These are phyloP conservation scores for Amylostereum areolatum DNA, from an alignment of 1,284 basidiomycete genomes.

Conservation along the genomic window DNA sequence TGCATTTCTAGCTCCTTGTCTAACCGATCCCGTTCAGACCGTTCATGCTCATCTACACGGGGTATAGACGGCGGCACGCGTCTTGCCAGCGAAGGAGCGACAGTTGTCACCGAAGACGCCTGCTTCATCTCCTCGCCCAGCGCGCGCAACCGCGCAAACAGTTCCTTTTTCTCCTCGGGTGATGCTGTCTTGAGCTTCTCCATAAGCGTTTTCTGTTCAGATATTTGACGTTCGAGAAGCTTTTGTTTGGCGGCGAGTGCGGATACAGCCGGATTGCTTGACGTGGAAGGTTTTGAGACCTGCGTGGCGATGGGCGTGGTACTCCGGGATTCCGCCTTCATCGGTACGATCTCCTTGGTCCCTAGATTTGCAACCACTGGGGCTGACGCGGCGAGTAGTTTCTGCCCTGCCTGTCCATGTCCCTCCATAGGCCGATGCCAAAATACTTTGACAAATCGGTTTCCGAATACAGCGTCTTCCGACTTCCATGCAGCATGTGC, in stretches of 20 bases:
- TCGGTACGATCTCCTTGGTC: conserved; percentile 15
- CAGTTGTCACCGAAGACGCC: conserved; percentile 20
- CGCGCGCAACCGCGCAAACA: conserved; percentile 75
- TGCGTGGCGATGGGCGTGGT: conserved; percentile 19
- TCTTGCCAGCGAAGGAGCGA: conserved; percentile 13
- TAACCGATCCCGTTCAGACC: conserved; percentile 55
- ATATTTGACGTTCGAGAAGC: conserved; percentile 77
- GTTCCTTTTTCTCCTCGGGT: conserved; percentile 72
- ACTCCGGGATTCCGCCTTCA: too few species aligned
- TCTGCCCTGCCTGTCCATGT: conserved; percentile 69
- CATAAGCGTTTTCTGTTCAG: conserved; percentile 88
- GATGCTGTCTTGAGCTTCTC: conserved; percentile 60
- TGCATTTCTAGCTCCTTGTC: conserved; percentile 75
- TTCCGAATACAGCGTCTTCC: conserved; percentile 90
- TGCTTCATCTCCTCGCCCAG: conserved; percentile 77
- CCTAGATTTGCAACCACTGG: conserved; percentile 59
- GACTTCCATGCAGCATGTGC: conserved; percentile 88
- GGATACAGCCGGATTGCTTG: conserved; percentile 29
- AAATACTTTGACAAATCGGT: conserved; percentile 91
- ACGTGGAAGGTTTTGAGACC: conserved; percentile 23
- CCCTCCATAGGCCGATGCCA: conserved; percentile 92
- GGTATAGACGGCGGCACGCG: conserved; percentile 22
- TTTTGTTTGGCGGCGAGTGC: conserved; percentile 70
- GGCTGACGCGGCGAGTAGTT: conserved; percentile 75
- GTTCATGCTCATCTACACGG: conserved; percentile 36